These are phyloP conservation scores for Kwoniella sp. DNA, from an alignment of 768 basidiomycete genomes.

Conservation along the genomic window DNA sequence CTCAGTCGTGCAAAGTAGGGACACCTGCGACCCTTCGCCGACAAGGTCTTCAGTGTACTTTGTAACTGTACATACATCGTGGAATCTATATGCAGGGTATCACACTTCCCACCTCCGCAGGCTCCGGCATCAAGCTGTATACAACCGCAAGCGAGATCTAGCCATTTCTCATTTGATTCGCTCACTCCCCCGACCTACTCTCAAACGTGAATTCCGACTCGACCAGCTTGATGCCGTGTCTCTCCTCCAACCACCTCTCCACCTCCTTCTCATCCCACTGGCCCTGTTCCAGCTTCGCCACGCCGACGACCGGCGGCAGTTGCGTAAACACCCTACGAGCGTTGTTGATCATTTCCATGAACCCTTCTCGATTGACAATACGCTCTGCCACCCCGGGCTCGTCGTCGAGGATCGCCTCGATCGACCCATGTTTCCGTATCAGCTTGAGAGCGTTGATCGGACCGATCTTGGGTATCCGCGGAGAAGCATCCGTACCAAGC, in stretches of 20 bases:
- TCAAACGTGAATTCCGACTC: background rate
- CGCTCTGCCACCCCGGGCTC: constrained; percentile 17
- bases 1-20: too few relatives aligned
- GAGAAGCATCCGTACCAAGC: constrained; percentile 85
- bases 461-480: constrained; percentile 76
- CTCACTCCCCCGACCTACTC: too few relatives aligned
- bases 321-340: constrained; percentile 30
- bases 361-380: constrained; percentile 22
- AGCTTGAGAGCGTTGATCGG: constrained; percentile 71
- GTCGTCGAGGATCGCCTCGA: constrained; percentile 63
- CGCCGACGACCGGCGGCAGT: constrained; percentile 21
- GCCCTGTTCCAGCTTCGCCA: constrained; percentile 14
- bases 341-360: constrained; percentile 25
- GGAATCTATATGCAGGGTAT: too few relatives aligned
- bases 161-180: too few relatives aligned
- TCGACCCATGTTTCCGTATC: constrained; percentile 65
- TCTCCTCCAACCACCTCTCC: constrained; percentile 29
- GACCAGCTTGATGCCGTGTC: constrained; percentile 38
- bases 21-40: too few relatives aligned
- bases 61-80: too few relatives aligned
- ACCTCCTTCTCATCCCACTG: constrained; percentile 21
- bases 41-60: too few relatives aligned
- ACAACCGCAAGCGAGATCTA: too few relatives aligned
- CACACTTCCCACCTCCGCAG: too few relatives aligned
- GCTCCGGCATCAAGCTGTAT: too few relatives aligned